A percentile compares a stretch with the other conserved stretches of the same genome.
phyloP scores from a whole-genome alignment of 371 early-diverging fungal genomes.

The Choanephora cucurbitarum region DNA sequence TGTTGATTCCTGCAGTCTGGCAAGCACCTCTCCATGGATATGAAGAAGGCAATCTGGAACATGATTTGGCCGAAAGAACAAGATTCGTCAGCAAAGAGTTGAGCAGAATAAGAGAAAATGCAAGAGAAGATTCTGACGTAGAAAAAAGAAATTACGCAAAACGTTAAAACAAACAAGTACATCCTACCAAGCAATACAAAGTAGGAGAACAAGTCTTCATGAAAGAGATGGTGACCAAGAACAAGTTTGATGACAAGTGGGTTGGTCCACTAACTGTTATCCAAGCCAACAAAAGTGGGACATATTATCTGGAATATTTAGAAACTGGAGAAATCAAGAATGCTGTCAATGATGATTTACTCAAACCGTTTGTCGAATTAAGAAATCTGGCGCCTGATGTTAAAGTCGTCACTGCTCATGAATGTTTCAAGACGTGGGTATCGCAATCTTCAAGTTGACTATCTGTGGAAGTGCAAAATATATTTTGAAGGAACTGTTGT shows the following conservation, averaged over 20 bases:
- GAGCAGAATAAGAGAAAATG: neutral
- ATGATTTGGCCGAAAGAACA: conserved; percentile 9
- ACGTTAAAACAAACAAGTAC: conserved; percentile 6
- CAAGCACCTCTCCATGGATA: conserved; percentile 16
- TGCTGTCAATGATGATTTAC: conserved; percentile 10
- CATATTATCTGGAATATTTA: conserved; percentile 8
- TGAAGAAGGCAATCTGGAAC: conserved; percentile 12
- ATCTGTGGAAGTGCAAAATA: too few relatives aligned
- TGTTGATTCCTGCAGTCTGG: conserved; percentile 25
- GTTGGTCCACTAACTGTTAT: conserved; percentile 22
- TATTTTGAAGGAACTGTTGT: too few relatives aligned
- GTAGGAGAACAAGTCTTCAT: conserved; percentile 19
- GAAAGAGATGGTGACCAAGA: conserved; percentile 7
- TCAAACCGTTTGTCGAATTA: conserved; percentile 1
- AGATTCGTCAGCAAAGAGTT: conserved; percentile 1
- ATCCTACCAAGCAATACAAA: neutral
- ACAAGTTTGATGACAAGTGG: conserved; percentile 22
- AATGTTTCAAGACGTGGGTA: conserved; percentile 2
- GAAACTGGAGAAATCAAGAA: neutral
- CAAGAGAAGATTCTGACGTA: neutral
- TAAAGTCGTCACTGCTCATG: neutral
- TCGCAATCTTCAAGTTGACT: neutral
- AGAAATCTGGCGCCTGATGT: conserved; percentile 8
- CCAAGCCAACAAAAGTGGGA: conserved; percentile 1
- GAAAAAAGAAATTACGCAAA: neutral